Evolutionary conservation across 495 filamentous ascomycete species (phyloP).

Genomic region (Xylaria venustula): DNA sequence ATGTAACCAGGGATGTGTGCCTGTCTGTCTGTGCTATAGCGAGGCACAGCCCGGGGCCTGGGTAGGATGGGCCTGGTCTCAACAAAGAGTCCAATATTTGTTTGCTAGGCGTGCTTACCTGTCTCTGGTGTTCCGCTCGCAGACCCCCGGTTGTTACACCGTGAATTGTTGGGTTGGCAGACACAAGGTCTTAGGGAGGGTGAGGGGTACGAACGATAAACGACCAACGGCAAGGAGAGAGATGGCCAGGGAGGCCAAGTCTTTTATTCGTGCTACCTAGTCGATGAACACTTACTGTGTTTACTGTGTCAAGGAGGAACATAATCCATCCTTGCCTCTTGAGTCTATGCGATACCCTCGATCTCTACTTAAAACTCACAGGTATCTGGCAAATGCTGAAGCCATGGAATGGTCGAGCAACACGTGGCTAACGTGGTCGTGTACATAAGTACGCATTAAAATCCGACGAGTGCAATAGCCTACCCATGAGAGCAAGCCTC

Average conservation of each 20-base stretch:
- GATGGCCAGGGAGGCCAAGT: background rate
- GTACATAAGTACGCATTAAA: background rate
- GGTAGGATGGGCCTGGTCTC: background rate
- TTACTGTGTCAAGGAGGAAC: background rate
- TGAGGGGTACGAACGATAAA: background rate
- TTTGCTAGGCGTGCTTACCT: background rate
- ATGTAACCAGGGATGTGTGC: background rate
- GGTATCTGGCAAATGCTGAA: constrained; percentile 1
- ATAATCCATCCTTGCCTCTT: background rate
- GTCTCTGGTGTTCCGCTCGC: background rate
- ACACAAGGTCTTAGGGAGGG: background rate
- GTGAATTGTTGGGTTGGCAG: background rate
- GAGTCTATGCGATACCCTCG: background rate
- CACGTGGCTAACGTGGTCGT: constrained; percentile 11
- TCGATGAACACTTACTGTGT: background rate
- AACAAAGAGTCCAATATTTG: background rate
- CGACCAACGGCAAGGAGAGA: background rate
- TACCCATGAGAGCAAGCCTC: background rate
- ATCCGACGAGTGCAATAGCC: background rate
- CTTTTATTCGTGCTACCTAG: background rate
- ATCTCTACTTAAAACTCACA: background rate
- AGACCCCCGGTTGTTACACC: background rate
- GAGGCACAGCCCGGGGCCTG: background rate
- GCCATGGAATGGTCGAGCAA: constrained; percentile 10
- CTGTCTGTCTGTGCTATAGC: background rate